Percentiles rank a stretch among this genome's conserved stretches.
Evolutionary conservation across 23 red algal species (phyloP).

Genomic region (Gracilaria caudata): DNA sequence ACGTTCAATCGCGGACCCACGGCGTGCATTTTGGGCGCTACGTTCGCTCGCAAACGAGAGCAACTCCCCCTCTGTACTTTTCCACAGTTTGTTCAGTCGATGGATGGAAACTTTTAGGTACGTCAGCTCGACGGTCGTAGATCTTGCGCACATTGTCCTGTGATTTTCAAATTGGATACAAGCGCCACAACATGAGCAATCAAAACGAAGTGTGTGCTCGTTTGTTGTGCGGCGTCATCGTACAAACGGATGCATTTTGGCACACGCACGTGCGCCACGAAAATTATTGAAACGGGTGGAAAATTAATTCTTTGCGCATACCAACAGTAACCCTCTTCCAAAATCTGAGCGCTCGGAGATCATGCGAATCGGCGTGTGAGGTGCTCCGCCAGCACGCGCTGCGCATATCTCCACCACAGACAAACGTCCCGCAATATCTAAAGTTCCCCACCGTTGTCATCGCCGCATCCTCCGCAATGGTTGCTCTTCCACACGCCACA

Average conservation of each 20-base stretch:
- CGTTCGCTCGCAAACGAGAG: background rate
- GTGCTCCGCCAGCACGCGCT: background rate
- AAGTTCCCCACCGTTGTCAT: too few relatives aligned
- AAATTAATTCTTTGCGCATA: background rate
- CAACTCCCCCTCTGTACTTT: too few relatives aligned
- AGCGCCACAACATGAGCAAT: background rate
- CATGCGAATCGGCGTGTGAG: background rate
- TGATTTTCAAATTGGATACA: too few relatives aligned
- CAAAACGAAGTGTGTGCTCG: background rate
- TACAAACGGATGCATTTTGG: background rate
- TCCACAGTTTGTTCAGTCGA: too few relatives aligned
- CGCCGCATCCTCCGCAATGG: too few relatives aligned
- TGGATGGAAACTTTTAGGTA: too few relatives aligned
- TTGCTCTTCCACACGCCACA: too few relatives aligned
- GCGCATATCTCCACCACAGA: background rate
- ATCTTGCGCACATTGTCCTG: too few relatives aligned
- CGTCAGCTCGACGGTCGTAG: background rate
- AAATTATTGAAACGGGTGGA: too few relatives aligned
- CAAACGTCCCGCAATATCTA: too few relatives aligned
- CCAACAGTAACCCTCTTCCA: background rate
- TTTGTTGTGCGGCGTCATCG: background rate
- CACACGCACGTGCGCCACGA: background rate
- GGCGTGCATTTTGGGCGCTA: slow-evolving; percentile 44
- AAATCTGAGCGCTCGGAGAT: background rate
- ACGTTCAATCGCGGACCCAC: slow-evolving; percentile 61